A percentile compares a stretch with the other conserved stretches of the same genome.
phyloP scores from a whole-genome alignment of 176 grass and related monocot species.

The Zoysia pacifica region DNA sequence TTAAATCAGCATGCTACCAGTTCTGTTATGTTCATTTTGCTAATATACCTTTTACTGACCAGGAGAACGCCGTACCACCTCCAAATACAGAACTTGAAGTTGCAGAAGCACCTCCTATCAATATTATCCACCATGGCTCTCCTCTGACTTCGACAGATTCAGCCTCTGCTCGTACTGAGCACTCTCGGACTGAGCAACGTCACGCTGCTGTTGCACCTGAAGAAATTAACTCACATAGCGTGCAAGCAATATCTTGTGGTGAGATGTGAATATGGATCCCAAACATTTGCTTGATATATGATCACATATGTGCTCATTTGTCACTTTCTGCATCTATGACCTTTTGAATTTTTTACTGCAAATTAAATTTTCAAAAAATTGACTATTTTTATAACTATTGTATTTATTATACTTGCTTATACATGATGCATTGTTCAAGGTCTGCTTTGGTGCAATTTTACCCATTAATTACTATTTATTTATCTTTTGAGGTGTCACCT shows the following conservation, averaged over 20 bases:
- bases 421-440: background rate
- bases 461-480: conserved; percentile 23
- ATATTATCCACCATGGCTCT: conserved; percentile 54
- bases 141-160: conserved; percentile 58
- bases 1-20: conserved; percentile 20
- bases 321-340: conserved; percentile 20
- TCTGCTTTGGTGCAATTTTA: conserved; percentile 12
- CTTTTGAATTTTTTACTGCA: background rate
- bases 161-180: conserved; percentile 66
- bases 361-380: background rate
- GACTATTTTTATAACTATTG: background rate
- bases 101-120: conserved; percentile 44
- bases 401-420: conserved; percentile 12
- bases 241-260: conserved; percentile 49
- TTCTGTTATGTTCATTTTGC: conserved; percentile 15
- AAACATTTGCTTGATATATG: conserved; percentile 18
- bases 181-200: conserved; percentile 64
- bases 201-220: conserved; percentile 46
- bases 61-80: conserved; percentile 56
- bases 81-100: conserved; percentile 40
- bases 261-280: conserved; percentile 37
- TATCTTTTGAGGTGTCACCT: conserved; percentile 6
- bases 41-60: conserved; percentile 38
- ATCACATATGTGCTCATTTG: conserved; percentile 1
- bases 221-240: conserved; percentile 71